A percentile compares a stretch with the other conserved stretches of the same genome.
These are phyloP conservation scores for Thalia dealbata DNA, from an alignment of 176 grass and related monocot species.

Conservation along the genomic window DNA sequence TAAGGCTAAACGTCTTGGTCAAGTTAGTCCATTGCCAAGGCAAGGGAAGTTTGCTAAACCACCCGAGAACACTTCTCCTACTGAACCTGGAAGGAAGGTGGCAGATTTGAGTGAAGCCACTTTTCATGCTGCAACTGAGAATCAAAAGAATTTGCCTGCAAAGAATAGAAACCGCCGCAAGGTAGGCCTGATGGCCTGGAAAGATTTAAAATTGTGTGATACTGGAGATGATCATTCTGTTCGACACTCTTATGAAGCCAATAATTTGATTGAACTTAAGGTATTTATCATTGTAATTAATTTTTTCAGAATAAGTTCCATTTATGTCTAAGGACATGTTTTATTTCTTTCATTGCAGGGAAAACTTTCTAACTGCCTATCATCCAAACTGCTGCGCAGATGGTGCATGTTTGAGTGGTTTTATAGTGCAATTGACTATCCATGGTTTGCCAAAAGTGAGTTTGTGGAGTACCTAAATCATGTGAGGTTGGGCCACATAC, in stretches of 20 bases:
- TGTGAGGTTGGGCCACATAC: constrained; percentile 85
- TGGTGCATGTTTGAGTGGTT: constrained; percentile 99
- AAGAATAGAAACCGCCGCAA: constrained; percentile 64
- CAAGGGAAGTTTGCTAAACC: constrained; percentile 38
- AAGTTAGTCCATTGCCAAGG: constrained; percentile 35
- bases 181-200: constrained; percentile 41
- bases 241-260: constrained; percentile 36
- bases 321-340: not conserved
- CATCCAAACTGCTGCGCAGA: constrained; percentile 71
- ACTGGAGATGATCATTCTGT: constrained; percentile 30
- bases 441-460: constrained; percentile 92
- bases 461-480: constrained; percentile 98
- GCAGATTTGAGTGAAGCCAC: constrained; percentile 32
- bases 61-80: constrained; percentile 33
- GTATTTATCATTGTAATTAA: constrained; percentile 30
- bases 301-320: constrained; percentile 8
- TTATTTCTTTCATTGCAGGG: not conserved
- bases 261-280: constrained; percentile 45
- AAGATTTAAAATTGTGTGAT: constrained; percentile 44
- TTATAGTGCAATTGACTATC: constrained; percentile 98
- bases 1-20: constrained; percentile 39
- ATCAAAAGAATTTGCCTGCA: constrained; percentile 33
- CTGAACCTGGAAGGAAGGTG: constrained; percentile 36
- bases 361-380: constrained; percentile 56
- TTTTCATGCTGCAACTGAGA: constrained; percentile 25